Evolutionary conservation across 2,329 filamentous ascomycete genomes (phyloP), one percentile per base, ranked within the genome.

Genomic region (Fusarium lyarnte): DNA sequence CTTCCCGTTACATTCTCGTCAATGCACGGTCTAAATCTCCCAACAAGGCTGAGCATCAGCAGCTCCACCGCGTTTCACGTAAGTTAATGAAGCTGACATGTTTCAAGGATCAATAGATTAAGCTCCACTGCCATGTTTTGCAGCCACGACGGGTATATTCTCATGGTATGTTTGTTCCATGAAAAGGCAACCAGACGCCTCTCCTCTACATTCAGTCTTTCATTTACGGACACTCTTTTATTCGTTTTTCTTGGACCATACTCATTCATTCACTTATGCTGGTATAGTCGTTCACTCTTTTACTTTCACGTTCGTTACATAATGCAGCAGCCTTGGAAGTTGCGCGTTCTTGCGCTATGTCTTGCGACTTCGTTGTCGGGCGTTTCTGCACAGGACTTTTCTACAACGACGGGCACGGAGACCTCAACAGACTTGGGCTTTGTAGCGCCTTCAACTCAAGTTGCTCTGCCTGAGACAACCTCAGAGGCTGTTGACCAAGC

Each of bases 321-420:
- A 16, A 66, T 66, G 63, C 62, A 29, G 1, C 63, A 47, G 12
- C 35, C 52, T 2, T 66, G 63, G 63, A 66, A 66, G 43, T 35
- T 66, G 45, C 52, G 63, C 35, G 52, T 46, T 41, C 33, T 66
- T 16, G 62, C 63, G 62, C 63, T 66, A 25, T 66, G 62, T 17
- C 31, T 66, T 23, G 39, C 39, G 14, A 42, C 63, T 1, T 27
- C 38, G 0, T 7, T 66, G 29, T 52, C 45, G 4, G 63, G 45
- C 0, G 53, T 52, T 9, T 66, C 45, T 31, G 63, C 45, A 7
- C 63, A 66, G 16, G 62, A 38, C 2, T 41, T 31, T 19, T 46
- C 45, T 6, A 66, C 39, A 7, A 35, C 45, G 2, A 52, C 61
- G 3, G 52, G 62, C 2, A 60, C 52, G 3, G 63, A 60, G 14